Base-by-base conservation (phyloP, 2,329 filamentous ascomycete genomes). In the Nemania abortiva region DNA sequence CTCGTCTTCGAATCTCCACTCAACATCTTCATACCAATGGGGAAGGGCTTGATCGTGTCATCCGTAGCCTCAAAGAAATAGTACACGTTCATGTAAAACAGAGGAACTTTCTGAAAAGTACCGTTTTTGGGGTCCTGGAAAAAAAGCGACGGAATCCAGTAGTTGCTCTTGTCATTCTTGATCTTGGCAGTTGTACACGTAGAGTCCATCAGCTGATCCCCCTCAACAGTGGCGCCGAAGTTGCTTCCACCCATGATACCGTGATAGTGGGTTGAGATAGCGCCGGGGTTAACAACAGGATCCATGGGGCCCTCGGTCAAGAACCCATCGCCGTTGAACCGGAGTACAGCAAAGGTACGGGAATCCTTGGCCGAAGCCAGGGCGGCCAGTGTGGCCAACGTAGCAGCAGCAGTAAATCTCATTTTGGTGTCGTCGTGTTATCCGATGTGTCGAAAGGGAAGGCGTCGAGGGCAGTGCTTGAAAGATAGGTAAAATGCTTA, bases 1-100 rank as follows among this genome's bases (percentile, higher is more conserved):
- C 91, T 87, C 68, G 85, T 83, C 76, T 78, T 84, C 13, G 88
- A 81, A 75, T 93, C 84, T 59, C 92, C 92, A 68, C 86, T 88
- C 64, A 95, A 75, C 84, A 95, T 93, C 77, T 90, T 88, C 73
- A 95, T 86, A 22, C 90, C 91, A 10, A 85, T 77, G 11, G 92
- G 92, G 82, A 94, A 95, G 15, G 91, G 84, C 74, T 86, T 84
- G 77, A 93, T 86, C 27, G 89, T 84, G 74, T 93, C 90, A 71
- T 90, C 85, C 73, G 88, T 88, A 52, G 82, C 75, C 73, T 91
- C 88, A 78, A 91, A 90, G 80, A 91, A 90, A 82, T 95, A 95
- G 84, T 96, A 96, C 70, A 88, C 87, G 76, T 90, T 90, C 87
- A 91, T 90, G 78, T 93, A 93, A 75, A 91, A 90, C 70, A 92